phyloP scores from a whole-genome alignment of 352 stramenopile species.

The Globisporangium abappressorium region DNA sequence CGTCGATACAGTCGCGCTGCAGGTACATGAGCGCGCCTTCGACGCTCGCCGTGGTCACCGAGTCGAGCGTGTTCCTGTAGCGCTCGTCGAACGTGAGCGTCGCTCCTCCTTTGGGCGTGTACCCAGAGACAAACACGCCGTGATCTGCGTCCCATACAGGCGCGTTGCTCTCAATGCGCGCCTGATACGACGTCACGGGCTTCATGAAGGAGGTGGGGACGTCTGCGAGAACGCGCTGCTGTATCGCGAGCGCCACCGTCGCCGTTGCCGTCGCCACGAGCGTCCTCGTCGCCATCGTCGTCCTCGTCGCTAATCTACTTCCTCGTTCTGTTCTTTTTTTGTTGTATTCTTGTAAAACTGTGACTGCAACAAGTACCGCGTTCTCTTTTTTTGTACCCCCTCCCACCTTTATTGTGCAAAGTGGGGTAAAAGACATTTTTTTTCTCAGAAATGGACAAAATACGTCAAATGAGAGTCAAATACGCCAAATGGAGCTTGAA shows the following conservation, averaged over 20 bases:
- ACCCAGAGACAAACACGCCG: conserved; percentile 44
- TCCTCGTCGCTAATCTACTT: not conserved
- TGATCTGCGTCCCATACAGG: conserved; percentile 48
- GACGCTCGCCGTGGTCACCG: conserved; percentile 65
- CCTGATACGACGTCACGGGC: conserved; percentile 50
- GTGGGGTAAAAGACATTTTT: too few species aligned
- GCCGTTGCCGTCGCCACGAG: not conserved
- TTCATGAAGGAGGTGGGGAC: conserved; percentile 39
- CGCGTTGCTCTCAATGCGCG: conserved; percentile 48
- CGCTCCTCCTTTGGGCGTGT: not conserved
- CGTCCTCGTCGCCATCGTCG: not conserved
- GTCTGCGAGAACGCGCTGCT: conserved; percentile 1
- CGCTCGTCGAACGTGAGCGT: conserved; percentile 40
- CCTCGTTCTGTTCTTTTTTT: not conserved
- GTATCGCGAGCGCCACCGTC: not conserved
- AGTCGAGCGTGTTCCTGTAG: conserved; percentile 54
- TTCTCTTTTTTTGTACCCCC: not conserved
- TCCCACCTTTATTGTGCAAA: not conserved
- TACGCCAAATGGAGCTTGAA: not conserved
- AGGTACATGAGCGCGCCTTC: conserved; percentile 71
- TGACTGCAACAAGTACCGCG: not conserved
- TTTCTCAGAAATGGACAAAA: not conserved
- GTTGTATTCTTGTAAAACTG: not conserved
- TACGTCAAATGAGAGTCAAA: not conserved
- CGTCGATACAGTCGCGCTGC: conserved; percentile 67